Percentiles rank a stretch among this genome's conserved stretches.
Evolutionary conservation across 371 early-diverging fungal genomes (phyloP).

Genomic region (Chytridiales sp.): DNA sequence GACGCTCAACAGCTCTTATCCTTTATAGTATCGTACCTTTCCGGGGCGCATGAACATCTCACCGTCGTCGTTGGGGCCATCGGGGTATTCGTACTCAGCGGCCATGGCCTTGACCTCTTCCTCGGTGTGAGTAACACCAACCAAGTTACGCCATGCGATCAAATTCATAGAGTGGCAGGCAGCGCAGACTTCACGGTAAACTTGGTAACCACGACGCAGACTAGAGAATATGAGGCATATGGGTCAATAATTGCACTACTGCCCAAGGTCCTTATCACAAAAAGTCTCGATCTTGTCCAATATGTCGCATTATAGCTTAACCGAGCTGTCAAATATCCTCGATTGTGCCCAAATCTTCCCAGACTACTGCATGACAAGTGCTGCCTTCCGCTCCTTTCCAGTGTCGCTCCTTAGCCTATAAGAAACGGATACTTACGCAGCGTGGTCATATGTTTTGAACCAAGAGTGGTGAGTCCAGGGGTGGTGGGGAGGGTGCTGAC

Average conservation of each 20-base stretch:
- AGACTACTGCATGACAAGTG: neutral
- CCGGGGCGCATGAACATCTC: slow-evolving; percentile 95
- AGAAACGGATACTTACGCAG: slow-evolving; percentile 63
- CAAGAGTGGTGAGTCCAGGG: slow-evolving; percentile 85
- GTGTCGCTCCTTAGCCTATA: neutral
- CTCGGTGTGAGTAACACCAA: slow-evolving; percentile 88
- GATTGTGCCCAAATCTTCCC: slow-evolving; percentile 1
- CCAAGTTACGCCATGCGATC: slow-evolving; percentile 91
- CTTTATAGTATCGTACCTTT: slow-evolving; percentile 63
- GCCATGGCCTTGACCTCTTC: slow-evolving; percentile 93
- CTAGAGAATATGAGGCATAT: slow-evolving; percentile 39
- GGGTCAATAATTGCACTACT: neutral
- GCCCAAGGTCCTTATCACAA: neutral
- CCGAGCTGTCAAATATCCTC: neutral
- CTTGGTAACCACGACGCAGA: slow-evolving; percentile 97
- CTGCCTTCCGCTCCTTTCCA: neutral
- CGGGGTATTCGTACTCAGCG: slow-evolving; percentile 86
- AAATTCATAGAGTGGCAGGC: slow-evolving; percentile 95
- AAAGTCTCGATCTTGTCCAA: neutral
- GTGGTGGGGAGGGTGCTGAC: slow-evolving; percentile 85
- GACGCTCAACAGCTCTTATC: neutral
- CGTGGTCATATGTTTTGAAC: slow-evolving; percentile 89
- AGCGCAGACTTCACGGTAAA: slow-evolving; percentile 96
- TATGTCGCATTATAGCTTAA: neutral
- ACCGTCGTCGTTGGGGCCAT: slow-evolving; percentile 94